Conservation (phyloP, 805 yeast species). For the Candida verbasci region DNA sequence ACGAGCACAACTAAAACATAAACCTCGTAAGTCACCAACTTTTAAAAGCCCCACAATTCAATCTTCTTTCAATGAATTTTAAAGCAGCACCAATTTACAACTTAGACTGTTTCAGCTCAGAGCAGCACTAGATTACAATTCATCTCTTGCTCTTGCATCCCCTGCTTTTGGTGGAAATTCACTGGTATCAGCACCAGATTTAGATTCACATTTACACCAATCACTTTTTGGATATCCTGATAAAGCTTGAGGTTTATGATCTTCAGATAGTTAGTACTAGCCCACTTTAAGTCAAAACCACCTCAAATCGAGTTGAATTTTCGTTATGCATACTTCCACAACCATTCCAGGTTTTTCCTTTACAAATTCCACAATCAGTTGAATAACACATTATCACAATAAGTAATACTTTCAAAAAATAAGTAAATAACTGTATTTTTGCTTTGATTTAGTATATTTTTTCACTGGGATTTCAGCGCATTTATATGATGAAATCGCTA, state of each 20-base stretch:
- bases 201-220: conserved; percentile 30
- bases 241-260: conserved; percentile 43
- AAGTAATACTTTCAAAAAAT: not conserved
- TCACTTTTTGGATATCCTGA: conserved; percentile 24
- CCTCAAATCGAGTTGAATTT: too few relatives aligned
- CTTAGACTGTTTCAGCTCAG: too few relatives aligned
- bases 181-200: conserved; percentile 14
- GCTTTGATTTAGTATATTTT: too few relatives aligned
- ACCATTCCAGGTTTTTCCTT: conserved; percentile 37
- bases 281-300: too few relatives aligned
- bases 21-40: too few relatives aligned
- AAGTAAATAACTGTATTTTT: not conserved
- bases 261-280: too few relatives aligned
- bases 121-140: not conserved
- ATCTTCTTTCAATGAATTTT: too few relatives aligned
- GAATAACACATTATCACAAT: conserved; percentile 28
- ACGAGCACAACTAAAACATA: too few relatives aligned
- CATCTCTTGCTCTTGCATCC: conserved; percentile 12
- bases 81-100: too few relatives aligned
- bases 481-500: too few relatives aligned
- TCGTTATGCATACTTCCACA: too few relatives aligned
- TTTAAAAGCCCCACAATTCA: too few relatives aligned
- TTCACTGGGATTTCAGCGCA: not conserved
- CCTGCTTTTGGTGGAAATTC: conserved; percentile 26
- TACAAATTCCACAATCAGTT: conserved; percentile 27